These are phyloP conservation scores for Tardiomyces digboiensis DNA, from an alignment of 1,139 yeast genomes.

Conservation along the genomic window DNA sequence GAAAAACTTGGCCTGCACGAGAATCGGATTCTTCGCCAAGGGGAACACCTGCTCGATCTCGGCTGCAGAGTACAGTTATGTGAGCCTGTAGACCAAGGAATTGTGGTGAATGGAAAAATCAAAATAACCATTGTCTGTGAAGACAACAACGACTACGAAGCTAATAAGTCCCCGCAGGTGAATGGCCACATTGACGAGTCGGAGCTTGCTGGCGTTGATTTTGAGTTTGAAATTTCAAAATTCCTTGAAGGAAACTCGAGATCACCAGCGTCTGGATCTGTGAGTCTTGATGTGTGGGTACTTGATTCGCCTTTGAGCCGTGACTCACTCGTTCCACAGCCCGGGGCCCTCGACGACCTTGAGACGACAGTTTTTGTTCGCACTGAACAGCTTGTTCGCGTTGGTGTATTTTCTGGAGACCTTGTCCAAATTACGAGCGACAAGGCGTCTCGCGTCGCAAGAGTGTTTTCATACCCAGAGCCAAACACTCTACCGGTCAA, in stretches of 20 bases:
- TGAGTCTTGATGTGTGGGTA: constrained; percentile 14
- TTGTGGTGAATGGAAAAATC: constrained; percentile 32
- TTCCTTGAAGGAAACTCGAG: not conserved
- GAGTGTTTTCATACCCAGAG: constrained; percentile 52
- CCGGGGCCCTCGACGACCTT: constrained; percentile 27
- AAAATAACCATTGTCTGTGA: constrained; percentile 7
- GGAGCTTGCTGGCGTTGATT: constrained; percentile 5
- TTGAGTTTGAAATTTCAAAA: constrained; percentile 4
- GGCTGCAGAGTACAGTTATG: constrained; percentile 39
- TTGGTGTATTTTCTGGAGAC: constrained; percentile 68
- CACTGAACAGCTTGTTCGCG: constrained; percentile 40
- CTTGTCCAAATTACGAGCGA: constrained; percentile 32
- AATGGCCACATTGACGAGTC: constrained; percentile 7
- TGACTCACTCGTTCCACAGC: constrained; percentile 18
- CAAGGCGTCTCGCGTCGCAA: constrained; percentile 15
- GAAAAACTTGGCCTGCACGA: not conserved
- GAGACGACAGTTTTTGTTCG: constrained; percentile 45
- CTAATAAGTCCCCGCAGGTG: constrained; percentile 1
- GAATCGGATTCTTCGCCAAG: constrained; percentile 20
- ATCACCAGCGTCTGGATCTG: not conserved
- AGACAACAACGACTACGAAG: not conserved
- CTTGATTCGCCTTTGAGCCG: constrained; percentile 14
- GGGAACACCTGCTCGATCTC: constrained; percentile 15
- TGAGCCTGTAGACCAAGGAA: constrained; percentile 70
- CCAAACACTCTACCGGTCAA: constrained; percentile 41